phyloP scores from a whole-genome alignment of 768 basidiomycete species.

The Kwoniella europaea region DNA sequence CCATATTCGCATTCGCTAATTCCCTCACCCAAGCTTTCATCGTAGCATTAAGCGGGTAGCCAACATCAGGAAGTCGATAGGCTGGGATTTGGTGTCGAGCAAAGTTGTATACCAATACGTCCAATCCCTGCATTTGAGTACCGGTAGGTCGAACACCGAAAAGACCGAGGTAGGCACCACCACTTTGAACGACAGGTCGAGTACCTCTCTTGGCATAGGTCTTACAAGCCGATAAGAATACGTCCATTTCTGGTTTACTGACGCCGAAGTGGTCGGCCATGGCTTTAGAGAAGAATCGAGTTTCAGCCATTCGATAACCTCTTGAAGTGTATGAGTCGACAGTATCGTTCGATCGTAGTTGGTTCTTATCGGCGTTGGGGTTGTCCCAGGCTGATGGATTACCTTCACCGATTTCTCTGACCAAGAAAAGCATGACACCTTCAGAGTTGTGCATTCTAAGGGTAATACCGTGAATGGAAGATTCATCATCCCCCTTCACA shows the following conservation, averaged over 20 bases:
- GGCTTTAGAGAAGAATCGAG: conserved; percentile 53
- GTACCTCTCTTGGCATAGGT: conserved; percentile 58
- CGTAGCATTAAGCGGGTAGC: conserved; percentile 41
- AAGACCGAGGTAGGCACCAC: conserved; percentile 56
- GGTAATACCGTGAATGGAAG: conserved; percentile 53
- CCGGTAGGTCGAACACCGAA: conserved; percentile 55
- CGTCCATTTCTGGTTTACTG: conserved; percentile 52
- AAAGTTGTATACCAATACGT: conserved; percentile 59
- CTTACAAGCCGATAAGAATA: conserved; percentile 56
- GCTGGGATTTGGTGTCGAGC: conserved; percentile 59
- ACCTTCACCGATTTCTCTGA: conserved; percentile 50
- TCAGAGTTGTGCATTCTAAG: conserved; percentile 48
- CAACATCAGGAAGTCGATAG: conserved; percentile 58
- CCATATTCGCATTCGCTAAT: conserved; percentile 47
- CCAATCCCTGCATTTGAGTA: conserved; percentile 40
- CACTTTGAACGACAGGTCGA: conserved; percentile 57
- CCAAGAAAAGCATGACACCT: conserved; percentile 59
- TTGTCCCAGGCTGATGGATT: conserved; percentile 34
- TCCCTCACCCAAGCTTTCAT: conserved; percentile 52
- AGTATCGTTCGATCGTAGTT: conserved; percentile 36
- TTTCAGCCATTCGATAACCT: conserved; percentile 58
- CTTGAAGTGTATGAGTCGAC: conserved; percentile 52
- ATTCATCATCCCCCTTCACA: conserved; percentile 36
- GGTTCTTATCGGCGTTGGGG: conserved; percentile 28
- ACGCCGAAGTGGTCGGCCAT: conserved; percentile 56